Conservation (phyloP, 495 filamentous ascomycete species). For the Penicillium parvum region DNA sequence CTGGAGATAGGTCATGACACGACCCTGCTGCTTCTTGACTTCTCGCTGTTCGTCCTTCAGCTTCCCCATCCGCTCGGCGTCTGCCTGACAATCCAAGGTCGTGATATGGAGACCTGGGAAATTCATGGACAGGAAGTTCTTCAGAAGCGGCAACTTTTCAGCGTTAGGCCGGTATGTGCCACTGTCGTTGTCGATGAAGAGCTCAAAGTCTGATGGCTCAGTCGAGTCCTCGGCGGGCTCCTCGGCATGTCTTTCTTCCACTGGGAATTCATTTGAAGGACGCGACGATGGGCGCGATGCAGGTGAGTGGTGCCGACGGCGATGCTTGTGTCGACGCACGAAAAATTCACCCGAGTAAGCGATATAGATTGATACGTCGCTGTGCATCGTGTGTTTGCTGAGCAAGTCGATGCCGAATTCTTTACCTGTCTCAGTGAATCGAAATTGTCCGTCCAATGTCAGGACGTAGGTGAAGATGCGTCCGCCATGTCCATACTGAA, state of each 20-base stretch:
- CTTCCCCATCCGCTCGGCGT: conserved; percentile 56
- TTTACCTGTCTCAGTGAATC: conserved; percentile 91
- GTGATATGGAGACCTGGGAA: conserved; percentile 70
- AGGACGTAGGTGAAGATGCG: conserved; percentile 90
- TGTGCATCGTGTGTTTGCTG: conserved; percentile 94
- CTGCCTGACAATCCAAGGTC: conserved; percentile 61
- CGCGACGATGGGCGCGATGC: conserved; percentile 1
- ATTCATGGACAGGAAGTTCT: conserved; percentile 61
- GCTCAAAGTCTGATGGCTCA: conserved; percentile 69
- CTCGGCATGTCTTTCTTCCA: conserved; percentile 43
- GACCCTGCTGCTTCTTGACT: conserved; percentile 58
- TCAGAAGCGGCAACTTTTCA: conserved; percentile 63
- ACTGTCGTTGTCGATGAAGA: conserved; percentile 91
- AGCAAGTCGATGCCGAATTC: conserved; percentile 91
- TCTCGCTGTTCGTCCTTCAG: conserved; percentile 63
- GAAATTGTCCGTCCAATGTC: conserved; percentile 76
- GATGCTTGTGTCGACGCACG: conserved; percentile 60
- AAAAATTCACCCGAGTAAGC: conserved; percentile 94
- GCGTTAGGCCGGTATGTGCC: conserved; percentile 89
- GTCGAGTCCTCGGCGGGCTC: conserved; percentile 35
- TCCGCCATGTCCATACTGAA: conserved; percentile 77
- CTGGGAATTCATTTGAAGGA: conserved; percentile 23
- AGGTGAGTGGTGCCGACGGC: conserved; percentile 23
- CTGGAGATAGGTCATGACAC: conserved; percentile 61
- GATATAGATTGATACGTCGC: conserved; percentile 82